These are phyloP conservation scores for Digitaria exilis DNA, from an alignment of 202 grass and related monocot genomes.

Conservation along the genomic window DNA sequence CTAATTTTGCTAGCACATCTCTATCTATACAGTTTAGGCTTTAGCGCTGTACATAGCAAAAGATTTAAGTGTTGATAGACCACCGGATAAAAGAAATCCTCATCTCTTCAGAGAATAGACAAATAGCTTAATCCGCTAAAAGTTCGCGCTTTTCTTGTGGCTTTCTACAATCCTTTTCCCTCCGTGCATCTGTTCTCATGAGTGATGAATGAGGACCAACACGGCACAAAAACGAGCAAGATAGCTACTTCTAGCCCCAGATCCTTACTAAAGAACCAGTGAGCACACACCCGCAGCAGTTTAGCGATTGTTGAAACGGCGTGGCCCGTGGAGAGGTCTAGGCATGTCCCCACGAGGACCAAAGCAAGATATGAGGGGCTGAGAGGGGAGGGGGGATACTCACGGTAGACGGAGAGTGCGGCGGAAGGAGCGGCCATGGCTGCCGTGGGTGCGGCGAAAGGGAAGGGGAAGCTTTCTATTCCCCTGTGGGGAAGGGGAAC, in stretches of 20 bases:
- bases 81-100: not conserved
- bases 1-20: not conserved
- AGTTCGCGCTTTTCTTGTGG: not conserved
- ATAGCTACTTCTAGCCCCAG: slow-evolving; percentile 1
- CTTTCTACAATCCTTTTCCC: not conserved
- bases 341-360: not conserved
- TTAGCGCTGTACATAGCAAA: not conserved
- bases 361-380: not conserved
- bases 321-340: not conserved
- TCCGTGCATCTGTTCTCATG: not conserved
- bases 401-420: slow-evolving; percentile 36
- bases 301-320: not conserved
- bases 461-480: not conserved
- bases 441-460: slow-evolving; percentile 6
- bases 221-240: not conserved
- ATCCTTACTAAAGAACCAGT: not conserved
- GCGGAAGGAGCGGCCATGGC: slow-evolving; percentile 42
- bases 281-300: not conserved
- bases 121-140: not conserved
- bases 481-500: not conserved
- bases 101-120: not conserved
- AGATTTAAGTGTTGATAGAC: not conserved
- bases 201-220: not conserved
- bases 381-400: not conserved
- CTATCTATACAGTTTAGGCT: not conserved